Evolutionary conservation across 495 filamentous ascomycete species (phyloP), one percentile per base, ranked within the genome.

Genomic region (Lepidopterella palustris): DNA sequence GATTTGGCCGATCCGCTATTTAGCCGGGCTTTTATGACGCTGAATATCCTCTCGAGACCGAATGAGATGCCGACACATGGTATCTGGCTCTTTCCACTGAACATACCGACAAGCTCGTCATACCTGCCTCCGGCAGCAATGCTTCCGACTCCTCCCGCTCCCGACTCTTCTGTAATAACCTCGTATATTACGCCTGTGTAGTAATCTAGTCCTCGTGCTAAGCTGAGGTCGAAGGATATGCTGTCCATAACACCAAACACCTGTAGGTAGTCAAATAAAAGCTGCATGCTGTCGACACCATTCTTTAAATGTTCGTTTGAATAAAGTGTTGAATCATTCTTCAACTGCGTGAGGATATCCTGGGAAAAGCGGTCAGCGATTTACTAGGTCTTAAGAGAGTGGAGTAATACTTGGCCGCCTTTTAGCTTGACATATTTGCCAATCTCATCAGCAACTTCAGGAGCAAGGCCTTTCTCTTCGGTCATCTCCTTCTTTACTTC

Each of bases 131-230:
- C 92, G 3, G 90, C 92, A 9, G 91, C 91, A 32, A 96, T 84
- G 68, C 84, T 89, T 50, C 90, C 90, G 39, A 96, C 88, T 50
- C 90, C 90, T 21, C 93, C 75, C 10, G 84, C 85, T 6, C 87
- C 86, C 40, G 88, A 92, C 59, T 87, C 88, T 72, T 91, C 89
- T 13, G 89, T 92, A 59, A 92, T 78, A 27, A 96, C 85, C 71
- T 97, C 92, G 76, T 87, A 97, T 71, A 97, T 97, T 51, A 96
- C 78, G 45, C 90, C 90, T 2, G 92, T 96, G 74, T 97, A 96
- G 74, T 97, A 97, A 71, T 96, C 92, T 29, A 97, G 79, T 28
- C 88, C 90, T 62, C 90, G 84, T 18, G 90, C 90, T 40, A 96
- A 80, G 23, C 82, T 86, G 63, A 95, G 80, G 68, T 95, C 90